Percentiles rank a stretch among this genome's conserved stretches.
These are phyloP conservation scores for Colletotrichum paranaense DNA, from an alignment of 2,329 filamentous ascomycete species.

Conservation along the genomic window DNA sequence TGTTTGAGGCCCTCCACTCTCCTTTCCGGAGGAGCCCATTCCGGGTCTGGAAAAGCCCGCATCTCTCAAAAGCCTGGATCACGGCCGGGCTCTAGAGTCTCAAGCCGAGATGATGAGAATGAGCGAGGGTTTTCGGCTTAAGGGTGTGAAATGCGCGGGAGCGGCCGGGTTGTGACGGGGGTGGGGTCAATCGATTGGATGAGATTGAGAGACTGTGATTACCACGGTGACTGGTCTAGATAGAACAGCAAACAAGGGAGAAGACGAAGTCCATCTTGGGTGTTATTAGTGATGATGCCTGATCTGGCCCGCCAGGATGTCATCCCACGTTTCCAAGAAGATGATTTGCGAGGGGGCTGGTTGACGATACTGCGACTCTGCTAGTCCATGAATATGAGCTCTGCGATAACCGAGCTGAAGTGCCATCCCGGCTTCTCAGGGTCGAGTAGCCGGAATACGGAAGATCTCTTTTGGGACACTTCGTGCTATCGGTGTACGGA, in stretches of 20 bases:
- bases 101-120: neutral
- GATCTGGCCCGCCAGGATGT: neutral
- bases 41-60: constrained; percentile 8
- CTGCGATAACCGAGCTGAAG: constrained; percentile 5
- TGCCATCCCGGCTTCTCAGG: constrained; percentile 9
- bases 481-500: neutral
- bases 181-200: neutral
- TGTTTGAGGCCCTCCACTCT: neutral
- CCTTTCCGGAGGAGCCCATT: neutral
- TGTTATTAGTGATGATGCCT: neutral
- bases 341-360: neutral
- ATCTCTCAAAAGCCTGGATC: neutral
- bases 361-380: too few species aligned
- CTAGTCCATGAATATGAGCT: neutral
- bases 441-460: constrained; percentile 29
- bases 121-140: constrained; percentile 18
- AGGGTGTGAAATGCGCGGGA: constrained; percentile 10
- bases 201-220: neutral
- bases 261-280: neutral
- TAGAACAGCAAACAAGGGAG: neutral
- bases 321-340: neutral
- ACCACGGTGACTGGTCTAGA: neutral
- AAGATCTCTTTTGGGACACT: neutral
- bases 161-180: constrained; percentile 14
- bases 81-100: neutral